Conservation (phyloP, 2,329 filamentous ascomycete species). For the Podosphaera xanthii region DNA sequence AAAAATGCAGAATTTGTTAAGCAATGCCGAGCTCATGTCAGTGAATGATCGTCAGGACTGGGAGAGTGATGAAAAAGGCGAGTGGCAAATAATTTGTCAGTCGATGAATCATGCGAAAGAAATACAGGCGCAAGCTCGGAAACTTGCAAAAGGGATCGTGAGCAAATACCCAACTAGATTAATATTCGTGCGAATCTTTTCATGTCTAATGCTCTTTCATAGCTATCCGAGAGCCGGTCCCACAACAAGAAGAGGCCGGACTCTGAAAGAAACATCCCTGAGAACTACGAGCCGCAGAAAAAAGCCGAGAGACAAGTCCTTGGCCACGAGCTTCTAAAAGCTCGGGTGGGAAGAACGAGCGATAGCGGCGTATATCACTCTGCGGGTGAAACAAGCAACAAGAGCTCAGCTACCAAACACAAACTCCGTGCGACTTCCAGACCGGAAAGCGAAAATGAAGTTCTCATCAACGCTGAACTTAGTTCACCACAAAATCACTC, state of each 20-base stretch:
- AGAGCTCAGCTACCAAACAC: not conserved
- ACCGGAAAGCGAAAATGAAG: not conserved
- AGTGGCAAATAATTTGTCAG: constrained; percentile 11
- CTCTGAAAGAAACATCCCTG: constrained; percentile 6
- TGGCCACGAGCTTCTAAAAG: constrained; percentile 4
- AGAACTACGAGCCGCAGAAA: constrained; percentile 6
- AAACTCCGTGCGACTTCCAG: not conserved
- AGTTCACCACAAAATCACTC: not conserved
- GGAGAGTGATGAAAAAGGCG: constrained; percentile 9
- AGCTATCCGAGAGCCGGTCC: constrained; percentile 6
- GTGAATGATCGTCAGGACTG: constrained; percentile 9
- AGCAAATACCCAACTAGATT: constrained; percentile 1
- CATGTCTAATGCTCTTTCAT: constrained; percentile 1
- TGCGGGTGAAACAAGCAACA: not conserved
- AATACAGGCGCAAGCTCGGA: constrained; percentile 5
- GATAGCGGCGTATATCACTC: not conserved
- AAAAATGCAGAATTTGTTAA: constrained; percentile 7
- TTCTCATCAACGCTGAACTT: not conserved
- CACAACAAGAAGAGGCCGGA: constrained; percentile 9
- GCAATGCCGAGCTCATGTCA: constrained; percentile 5
- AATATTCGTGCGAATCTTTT: not conserved
- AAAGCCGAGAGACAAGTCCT: constrained; percentile 5
- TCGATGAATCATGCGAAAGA: constrained; percentile 10
- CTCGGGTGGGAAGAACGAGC: not conserved
- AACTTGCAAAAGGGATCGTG: constrained; percentile 9